Evolutionary conservation across 345 rosid species (phyloP), one percentile per base, ranked within the genome.

Genomic region (Balakata baccata): DNA sequence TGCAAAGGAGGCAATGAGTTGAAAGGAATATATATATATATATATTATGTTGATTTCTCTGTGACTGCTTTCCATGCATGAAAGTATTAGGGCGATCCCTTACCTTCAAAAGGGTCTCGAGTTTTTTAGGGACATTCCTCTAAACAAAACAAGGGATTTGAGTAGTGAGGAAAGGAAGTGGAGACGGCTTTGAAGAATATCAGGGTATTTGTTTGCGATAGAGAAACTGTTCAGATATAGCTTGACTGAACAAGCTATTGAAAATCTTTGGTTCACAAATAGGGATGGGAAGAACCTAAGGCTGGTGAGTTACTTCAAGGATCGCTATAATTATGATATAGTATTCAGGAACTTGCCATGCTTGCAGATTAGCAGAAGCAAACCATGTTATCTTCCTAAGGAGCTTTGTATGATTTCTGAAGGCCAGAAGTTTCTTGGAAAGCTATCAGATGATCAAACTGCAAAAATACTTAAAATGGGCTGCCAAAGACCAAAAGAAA

Each of bases 371-470:
- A 90, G 97, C 83, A 87, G 97, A 85, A 88, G 91, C 49, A 94
- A 87, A 66, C 95, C 97, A 20, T 94, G 97, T 81, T 94, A 94
- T 84, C 93, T 94, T 79, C 97, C 98, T 16, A 92, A 90, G 97
- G 98, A 94, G 71, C 91, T 94, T 20, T 94, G 98, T 71, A 85
- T 92, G 83, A 92, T 94, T 46, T 90, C 97, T 73, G 98, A 94
- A 84, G 98, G 98, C 41, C 98, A 94, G 85, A 94, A 92, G 77
- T 94, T 94, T 86, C 97, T 94, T 6, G 98, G 98, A 38, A 94
- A 92, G 82, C 94, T 94, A 47, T 89, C 98, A 0, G 98, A 94
- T 86, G 98, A 90, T 79, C 98, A 94, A 80, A 90, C 98, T 23
- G 88, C 90, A 22, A 89, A 88, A 75, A 94, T 94, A 47, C 95